These are phyloP conservation scores for Sicyos baderoa DNA, from an alignment of 306 rosid genomes.

Conservation along the genomic window DNA sequence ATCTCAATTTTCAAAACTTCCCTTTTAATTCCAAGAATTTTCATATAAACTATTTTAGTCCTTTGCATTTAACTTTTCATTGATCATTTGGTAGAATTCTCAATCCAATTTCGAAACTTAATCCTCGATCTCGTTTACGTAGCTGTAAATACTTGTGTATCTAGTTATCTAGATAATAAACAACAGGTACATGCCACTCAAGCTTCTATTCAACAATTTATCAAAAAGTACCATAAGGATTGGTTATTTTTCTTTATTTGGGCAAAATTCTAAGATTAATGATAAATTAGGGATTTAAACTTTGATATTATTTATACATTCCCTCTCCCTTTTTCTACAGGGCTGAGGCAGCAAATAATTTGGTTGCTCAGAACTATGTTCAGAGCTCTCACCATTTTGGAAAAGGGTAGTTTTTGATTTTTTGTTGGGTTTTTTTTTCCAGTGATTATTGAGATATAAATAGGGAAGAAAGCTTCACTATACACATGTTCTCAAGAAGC, in stretches of 20 bases:
- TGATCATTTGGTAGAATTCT: neutral
- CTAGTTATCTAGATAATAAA: neutral
- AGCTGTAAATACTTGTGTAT: neutral
- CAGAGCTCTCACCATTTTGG: constrained; percentile 2
- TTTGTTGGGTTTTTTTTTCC: neutral
- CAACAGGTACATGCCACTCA: neutral
- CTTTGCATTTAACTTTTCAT: neutral
- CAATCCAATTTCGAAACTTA: neutral
- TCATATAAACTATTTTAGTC: neutral
- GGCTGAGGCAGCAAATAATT: neutral
- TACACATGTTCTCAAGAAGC: neutral
- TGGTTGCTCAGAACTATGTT: neutral
- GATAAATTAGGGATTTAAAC: neutral
- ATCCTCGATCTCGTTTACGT: neutral
- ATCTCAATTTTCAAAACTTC: neutral
- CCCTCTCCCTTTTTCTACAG: neutral
- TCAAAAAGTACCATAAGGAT: too few species aligned
- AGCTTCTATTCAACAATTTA: too few species aligned
- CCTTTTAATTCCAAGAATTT: neutral
- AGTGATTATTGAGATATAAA: neutral
- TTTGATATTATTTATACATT: neutral
- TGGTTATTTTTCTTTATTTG: too few species aligned
- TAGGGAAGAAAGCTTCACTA: neutral
- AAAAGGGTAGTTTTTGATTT: neutral
- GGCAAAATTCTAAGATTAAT: too few species aligned